Base-by-base conservation (phyloP, 495 filamentous ascomycete species). In the Ramalina peruviana region DNA sequence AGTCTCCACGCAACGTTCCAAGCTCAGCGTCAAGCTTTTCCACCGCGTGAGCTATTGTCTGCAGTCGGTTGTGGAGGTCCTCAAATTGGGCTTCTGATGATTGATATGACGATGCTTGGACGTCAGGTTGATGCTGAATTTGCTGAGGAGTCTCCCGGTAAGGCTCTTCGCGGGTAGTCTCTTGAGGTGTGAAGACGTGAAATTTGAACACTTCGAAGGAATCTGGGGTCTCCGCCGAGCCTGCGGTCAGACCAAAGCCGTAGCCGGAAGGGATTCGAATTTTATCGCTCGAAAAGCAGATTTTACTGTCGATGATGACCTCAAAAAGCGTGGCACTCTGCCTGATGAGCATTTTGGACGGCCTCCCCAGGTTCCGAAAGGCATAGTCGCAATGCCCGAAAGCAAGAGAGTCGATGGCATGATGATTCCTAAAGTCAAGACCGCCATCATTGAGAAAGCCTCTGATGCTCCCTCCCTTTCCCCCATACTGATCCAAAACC, bases 181-280 rank as follows among this genome's bases (percentile, higher is more conserved):
- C 53, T 41, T 48, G 47, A 36, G 39, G 56, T 46, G 62, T 57
- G 27, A 53, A 58, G 16, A 89, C 72, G 36, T 85, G 67, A 58
- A 97, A 78, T 57, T 90, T 94, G 72, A 88, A 90, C 53, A 92
- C 64, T 65, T 98, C 92, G 62, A 94, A 94, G 25, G 87, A 93
- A 63, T 98, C 92, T 0, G 92, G 86, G 55, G 77, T 88, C 52
- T 96, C 88, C 25, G 87, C 86, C 7, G 86, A 88, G 4, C 83
- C 85, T 30, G 90, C 92, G 2, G 84, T 83, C 54, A 98, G 68
- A 60, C 92, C 92, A 52, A 94, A 86, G 63, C 76, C 78, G 66
- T 97, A 93, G 57, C 83, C 85, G 6, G 73, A 60, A 9, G 92
- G 89, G 27, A 98, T 73, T 39, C 67, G 65, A 54, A 95, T 73